Evolutionary conservation across 2,329 filamentous ascomycete species (phyloP), one percentile per base, ranked within the genome.

Genomic region (Neodidymelliopsis sp.): DNA sequence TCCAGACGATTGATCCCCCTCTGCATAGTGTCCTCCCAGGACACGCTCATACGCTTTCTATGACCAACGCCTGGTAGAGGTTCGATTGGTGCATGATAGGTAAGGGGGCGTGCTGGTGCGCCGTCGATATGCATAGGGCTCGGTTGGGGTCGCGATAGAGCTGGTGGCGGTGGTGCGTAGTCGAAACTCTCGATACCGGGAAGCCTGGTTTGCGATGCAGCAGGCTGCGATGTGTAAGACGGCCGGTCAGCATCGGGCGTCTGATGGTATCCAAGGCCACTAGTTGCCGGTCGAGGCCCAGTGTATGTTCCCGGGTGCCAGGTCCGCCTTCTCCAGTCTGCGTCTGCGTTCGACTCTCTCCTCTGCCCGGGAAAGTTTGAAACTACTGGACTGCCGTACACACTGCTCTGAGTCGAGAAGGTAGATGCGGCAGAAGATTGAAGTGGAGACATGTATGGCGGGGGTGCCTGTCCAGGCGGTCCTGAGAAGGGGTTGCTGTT

Each of bases 121-220:
- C 96, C 90, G 59, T 96, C 90, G 8, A 91, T 75, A 65, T 88
- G 83, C 89, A 94, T 92, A 0, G 91, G 89, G 41, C 89, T 91
- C 2, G 84, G 79, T 43, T 82, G 81, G 35, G 87, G 84, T 37
- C 84, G 81, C 1, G 84, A 82, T 0, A 88, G 84, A 10, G 79
- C 70, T 1, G 85, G 81, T 15, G 82, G 82, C 49, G 83, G 82
- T 19, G 85, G 87, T 18, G 89, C 78, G 46, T 90, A 86, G 65
- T 93, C 91, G 62, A 97, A 96, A 12, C 90, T 95, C 69, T 96
- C 91, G 58, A 97, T 97, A 11, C 92, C 91, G 1, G 92, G 92
- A 11, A 97, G 80, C 28, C 90, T 85, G 4, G 80, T 82, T 60
- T 87, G 85, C 39, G 74, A 65, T 71, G 79, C 70, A 74, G 84